Conservation (phyloP, 306 rosid genomes). For the Lupinus albus region DNA sequence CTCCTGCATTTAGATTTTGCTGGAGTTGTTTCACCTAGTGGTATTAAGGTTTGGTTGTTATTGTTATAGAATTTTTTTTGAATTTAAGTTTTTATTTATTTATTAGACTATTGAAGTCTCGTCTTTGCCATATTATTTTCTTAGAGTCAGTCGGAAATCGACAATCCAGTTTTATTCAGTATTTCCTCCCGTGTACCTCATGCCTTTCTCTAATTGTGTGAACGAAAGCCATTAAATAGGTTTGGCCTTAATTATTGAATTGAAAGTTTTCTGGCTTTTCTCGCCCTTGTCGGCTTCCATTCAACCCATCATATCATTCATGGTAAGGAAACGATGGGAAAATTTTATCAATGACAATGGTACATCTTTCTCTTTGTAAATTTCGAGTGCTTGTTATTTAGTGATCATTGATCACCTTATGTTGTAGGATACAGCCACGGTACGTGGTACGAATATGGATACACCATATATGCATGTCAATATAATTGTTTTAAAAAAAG, state of each 20-base stretch:
- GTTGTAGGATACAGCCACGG: no score
- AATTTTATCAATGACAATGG: conserved; percentile 8
- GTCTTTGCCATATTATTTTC: background rate
- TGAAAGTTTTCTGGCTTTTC: conserved; percentile 4
- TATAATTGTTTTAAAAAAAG: no score
- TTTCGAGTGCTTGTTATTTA: conserved; percentile 11
- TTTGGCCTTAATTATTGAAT: conserved; percentile 1
- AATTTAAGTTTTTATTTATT: background rate
- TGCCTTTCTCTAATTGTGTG: background rate
- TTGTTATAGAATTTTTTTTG: no score
- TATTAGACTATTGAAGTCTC: no score
- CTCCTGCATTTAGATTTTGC: conserved; percentile 27
- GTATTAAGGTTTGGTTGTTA: no score
- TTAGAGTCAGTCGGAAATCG: background rate
- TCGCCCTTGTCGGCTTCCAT: conserved; percentile 17
- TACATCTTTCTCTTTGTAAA: background rate
- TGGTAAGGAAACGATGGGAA: conserved; percentile 1
- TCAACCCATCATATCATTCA: conserved; percentile 6
- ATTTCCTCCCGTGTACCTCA: background rate
- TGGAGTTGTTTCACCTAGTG: no score
- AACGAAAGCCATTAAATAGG: conserved; percentile 2
- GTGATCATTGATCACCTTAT: background rate
- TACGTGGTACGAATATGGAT: no score
- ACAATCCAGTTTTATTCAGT: background rate
- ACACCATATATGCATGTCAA: no score